Evolutionary conservation across 768 basidiomycete species (phyloP), one percentile per base, ranked within the genome.

Genomic region (Naganishia antarctica): DNA sequence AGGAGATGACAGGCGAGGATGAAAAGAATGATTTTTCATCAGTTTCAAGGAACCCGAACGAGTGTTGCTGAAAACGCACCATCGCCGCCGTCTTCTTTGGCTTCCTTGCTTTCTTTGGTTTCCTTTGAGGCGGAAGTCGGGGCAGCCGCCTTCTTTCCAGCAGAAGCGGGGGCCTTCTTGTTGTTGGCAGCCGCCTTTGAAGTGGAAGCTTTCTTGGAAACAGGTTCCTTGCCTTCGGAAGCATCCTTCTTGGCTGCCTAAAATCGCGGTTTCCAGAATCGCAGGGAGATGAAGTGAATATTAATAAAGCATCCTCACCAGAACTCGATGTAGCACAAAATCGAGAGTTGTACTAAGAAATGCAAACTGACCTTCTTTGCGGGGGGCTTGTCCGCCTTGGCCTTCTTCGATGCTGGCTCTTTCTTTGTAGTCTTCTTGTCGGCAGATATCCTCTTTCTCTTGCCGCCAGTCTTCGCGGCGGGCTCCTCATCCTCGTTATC

Each of bases 361-460:
- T 6, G 23, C 29, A 47, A 15, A 64, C 63, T 60, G 16, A 61
- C 61, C 66, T 57, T 61, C 44, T 66, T 66, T 15, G 60, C 23
- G 12, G 58, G 62, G 21, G 61, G 53, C 51, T 67, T 60, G 15
- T 63, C 50, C 23, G 62, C 28, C 61, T 67, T 67, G 29, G 61
- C 66, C 47, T 48, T 62, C 23, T 59, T 64, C 11, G 21, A 51
- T 25, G 23, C 53, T 23, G 53, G 32, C 53, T 57, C 32, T 25
- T 51, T 37, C 66, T 63, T 64, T 44, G 26, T 58, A 58, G 28
- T 53, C 66, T 44, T 60, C 41, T 31, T 66, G 34, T 48, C 58
- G 26, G 23, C 37, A 28, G n/a, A 44, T 29, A 47, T 50, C 34
- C 53, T 72, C 71, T 53, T 74, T 70, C 63, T 70, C 70, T 32